These are phyloP conservation scores for Paraphoma sp. DNA, from an alignment of 2,329 filamentous ascomycete species.

Conservation along the genomic window DNA sequence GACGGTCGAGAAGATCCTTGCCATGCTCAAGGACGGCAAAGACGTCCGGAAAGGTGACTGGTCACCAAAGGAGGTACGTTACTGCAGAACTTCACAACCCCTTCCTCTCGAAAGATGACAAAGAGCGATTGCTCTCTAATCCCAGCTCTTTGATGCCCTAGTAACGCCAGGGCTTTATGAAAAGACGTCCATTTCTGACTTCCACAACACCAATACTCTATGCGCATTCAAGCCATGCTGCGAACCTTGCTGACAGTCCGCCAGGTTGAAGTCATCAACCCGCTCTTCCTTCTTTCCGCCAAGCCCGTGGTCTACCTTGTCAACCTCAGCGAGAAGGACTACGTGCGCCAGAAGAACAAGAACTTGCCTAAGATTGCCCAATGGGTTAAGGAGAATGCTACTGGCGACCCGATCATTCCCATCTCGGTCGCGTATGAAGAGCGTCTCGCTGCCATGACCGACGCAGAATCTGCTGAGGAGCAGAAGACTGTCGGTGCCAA, in stretches of 20 bases:
- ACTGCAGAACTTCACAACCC: slow-evolving; percentile 14
- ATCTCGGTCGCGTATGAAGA: slow-evolving; percentile 94
- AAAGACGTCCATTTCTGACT: slow-evolving; percentile 81
- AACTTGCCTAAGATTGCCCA: slow-evolving; percentile 90
- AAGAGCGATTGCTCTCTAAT: slow-evolving; percentile 97
- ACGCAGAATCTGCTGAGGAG: slow-evolving; percentile 80
- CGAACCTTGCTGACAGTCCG: slow-evolving; percentile 32
- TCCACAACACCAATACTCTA: slow-evolving; percentile 10
- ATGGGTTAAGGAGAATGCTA: slow-evolving; percentile 91
- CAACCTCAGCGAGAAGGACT: slow-evolving; percentile 97
- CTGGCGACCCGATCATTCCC: slow-evolving; percentile 89
- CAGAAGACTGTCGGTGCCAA: slow-evolving; percentile 87
- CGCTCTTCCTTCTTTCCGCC: slow-evolving; percentile 90
- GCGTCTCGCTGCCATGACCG: slow-evolving; percentile 80
- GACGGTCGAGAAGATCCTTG: slow-evolving; percentile 87
- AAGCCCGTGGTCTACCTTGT: slow-evolving; percentile 98
- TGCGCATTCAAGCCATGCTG: slow-evolving; percentile 2
- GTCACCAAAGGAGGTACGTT: slow-evolving; percentile 90
- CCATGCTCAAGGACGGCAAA: slow-evolving; percentile 84
- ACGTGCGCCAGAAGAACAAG: slow-evolving; percentile 99
- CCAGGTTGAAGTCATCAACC: slow-evolving; percentile 97
- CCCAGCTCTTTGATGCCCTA: slow-evolving; percentile 99
- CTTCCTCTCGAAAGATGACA: slow-evolving; percentile 81
- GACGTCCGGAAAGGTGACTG: slow-evolving; percentile 92
- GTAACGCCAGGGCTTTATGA: slow-evolving; percentile 82